Percentiles rank a stretch among this genome's conserved stretches.
phyloP scores from a whole-genome alignment of 805 yeast genomes.

The Lachancea meyersii region DNA sequence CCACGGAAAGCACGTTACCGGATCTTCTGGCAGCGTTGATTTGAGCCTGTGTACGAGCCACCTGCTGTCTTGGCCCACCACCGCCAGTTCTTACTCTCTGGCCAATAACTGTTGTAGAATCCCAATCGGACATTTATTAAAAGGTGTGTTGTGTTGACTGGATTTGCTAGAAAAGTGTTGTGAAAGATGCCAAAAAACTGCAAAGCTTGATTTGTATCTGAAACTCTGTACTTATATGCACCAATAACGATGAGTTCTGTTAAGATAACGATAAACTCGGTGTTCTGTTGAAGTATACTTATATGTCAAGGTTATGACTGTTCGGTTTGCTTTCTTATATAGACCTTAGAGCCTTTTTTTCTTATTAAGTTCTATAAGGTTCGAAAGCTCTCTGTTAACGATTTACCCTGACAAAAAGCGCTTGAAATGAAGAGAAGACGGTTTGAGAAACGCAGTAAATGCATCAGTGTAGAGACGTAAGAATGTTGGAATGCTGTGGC shows the following conservation, averaged over 20 bases:
- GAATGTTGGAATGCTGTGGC: too few relatives aligned
- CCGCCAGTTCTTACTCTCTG: conserved; percentile 82
- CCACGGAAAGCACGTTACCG: conserved; percentile 84
- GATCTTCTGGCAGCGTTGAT: conserved; percentile 91
- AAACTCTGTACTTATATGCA: too few relatives aligned
- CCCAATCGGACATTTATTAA: conserved; percentile 70
- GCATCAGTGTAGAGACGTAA: too few relatives aligned
- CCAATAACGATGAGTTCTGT: too few relatives aligned
- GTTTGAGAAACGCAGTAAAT: too few relatives aligned
- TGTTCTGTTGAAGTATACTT: neutral
- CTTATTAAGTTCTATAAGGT: neutral
- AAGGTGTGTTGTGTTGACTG: neutral
- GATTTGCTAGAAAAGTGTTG: neutral
- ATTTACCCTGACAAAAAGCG: neutral
- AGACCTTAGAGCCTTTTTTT: neutral
- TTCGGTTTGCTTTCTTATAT: neutral
- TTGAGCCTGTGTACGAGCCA: conserved; percentile 70
- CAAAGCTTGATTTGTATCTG: too few relatives aligned
- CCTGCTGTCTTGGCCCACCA: conserved; percentile 79
- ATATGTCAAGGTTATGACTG: neutral
- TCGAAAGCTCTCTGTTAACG: neutral
- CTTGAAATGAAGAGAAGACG: too few relatives aligned
- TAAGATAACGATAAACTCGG: neutral
- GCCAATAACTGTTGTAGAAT: conserved; percentile 82
- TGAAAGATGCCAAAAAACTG: neutral